Evolutionary conservation across 2,329 filamentous ascomycete species (phyloP).

Genomic region (Colletotrichum nymphaeae): DNA sequence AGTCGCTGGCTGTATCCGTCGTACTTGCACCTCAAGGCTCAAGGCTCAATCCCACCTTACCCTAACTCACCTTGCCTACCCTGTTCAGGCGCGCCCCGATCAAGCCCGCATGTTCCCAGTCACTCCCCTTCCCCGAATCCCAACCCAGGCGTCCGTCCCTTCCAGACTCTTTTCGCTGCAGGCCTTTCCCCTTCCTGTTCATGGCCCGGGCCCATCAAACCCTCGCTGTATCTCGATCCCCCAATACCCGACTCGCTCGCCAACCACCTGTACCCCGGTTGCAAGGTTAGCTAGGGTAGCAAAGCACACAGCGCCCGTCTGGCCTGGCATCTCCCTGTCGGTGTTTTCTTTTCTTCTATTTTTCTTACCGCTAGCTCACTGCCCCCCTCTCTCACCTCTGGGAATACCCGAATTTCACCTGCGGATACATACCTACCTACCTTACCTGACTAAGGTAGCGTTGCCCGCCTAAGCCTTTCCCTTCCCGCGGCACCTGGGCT

Average conservation of each 20-base stretch:
- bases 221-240: conserved; percentile 7
- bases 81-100: neutral
- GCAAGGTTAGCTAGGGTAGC: neutral
- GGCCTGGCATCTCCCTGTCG: neutral
- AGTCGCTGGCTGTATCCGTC: neutral
- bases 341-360: neutral
- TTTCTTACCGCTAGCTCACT: neutral
- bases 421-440: neutral
- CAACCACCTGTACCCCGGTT: neutral
- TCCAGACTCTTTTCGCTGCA: conserved; percentile 7
- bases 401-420: neutral
- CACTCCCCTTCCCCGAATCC: neutral
- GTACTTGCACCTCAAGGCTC: neutral
- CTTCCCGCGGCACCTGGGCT: neutral
- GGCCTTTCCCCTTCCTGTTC: conserved; percentile 14
- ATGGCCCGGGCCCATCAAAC: neutral
- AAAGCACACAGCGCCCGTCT: neutral
- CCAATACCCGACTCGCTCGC: neutral
- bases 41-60: neutral
- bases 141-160: neutral
- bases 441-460: neutral
- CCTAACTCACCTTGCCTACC: neutral
- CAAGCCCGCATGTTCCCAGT: conserved; percentile 18
- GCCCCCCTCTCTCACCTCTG: neutral
- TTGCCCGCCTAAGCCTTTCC: neutral